Evolutionary conservation across 2,329 filamentous ascomycete species (phyloP).

Genomic region (Sarocladiaceae sp.): DNA sequence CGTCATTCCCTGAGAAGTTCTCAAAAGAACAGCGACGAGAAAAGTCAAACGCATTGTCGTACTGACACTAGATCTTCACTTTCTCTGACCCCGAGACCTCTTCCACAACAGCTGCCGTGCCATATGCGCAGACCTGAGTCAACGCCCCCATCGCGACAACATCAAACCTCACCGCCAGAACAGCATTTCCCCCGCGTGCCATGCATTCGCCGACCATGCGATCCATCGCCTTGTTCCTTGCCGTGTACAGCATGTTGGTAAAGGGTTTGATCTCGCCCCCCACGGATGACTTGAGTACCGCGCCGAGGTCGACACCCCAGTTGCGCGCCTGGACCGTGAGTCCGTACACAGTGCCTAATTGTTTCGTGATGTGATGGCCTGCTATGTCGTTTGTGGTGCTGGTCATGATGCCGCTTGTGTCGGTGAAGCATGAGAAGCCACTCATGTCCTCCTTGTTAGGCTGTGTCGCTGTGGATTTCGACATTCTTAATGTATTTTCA

Average conservation of each 20-base stretch:
- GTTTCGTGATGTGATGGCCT: slow-evolving; percentile 52
- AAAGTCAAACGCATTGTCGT: no score
- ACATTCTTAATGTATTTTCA: no score
- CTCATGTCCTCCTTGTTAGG: no score
- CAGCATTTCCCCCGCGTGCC: slow-evolving; percentile 53
- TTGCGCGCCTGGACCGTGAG: slow-evolving; percentile 55
- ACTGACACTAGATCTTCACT: no score
- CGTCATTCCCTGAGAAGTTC: no score
- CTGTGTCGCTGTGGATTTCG: no score
- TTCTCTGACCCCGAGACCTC: no score
- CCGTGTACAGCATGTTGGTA: slow-evolving; percentile 51
- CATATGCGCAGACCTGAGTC: slow-evolving; percentile 57
- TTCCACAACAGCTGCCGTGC: slow-evolving; percentile 54
- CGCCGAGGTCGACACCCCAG: slow-evolving; percentile 50
- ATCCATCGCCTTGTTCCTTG: slow-evolving; percentile 13
- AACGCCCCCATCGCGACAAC: slow-evolving; percentile 50
- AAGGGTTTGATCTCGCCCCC: slow-evolving; percentile 58
- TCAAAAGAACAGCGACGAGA: no score
- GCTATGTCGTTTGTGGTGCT: slow-evolving; percentile 58
- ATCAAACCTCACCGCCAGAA: slow-evolving; percentile 57
- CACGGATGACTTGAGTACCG: slow-evolving; percentile 51
- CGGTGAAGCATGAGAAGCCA: not conserved
- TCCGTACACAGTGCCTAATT: slow-evolving; percentile 56
- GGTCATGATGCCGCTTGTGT: not conserved
- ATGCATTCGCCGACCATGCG: slow-evolving; percentile 54